A percentile compares a stretch with the other conserved stretches of the same genome.
Evolutionary conservation across 495 filamentous ascomycete genomes (phyloP).

Genomic region (Penicillium lagena): DNA sequence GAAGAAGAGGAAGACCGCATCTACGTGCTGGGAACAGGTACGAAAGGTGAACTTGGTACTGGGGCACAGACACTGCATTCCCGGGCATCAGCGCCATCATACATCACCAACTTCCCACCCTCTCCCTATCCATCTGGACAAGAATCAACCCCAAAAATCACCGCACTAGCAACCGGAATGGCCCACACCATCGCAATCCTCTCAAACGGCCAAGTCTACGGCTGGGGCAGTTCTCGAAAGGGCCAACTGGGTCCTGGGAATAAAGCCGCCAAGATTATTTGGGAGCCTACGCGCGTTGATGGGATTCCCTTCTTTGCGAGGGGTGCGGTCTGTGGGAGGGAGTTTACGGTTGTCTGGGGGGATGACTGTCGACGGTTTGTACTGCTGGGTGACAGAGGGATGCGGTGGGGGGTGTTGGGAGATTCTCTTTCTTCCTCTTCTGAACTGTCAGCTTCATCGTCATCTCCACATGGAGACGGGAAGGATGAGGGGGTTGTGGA

Average conservation of each 20-base stretch:
- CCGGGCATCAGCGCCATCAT: not conserved
- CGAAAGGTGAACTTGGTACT: slow-evolving; percentile 67
- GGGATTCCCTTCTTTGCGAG: slow-evolving; percentile 44
- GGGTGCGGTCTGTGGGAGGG: slow-evolving; percentile 65
- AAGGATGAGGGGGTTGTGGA: slow-evolving; percentile 7
- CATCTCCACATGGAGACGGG: not conserved
- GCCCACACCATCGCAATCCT: slow-evolving; percentile 69
- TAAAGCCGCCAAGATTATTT: slow-evolving; percentile 37
- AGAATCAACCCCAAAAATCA: slow-evolving; percentile 20
- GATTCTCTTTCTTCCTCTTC: slow-evolving; percentile 23
- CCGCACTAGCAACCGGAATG: slow-evolving; percentile 63
- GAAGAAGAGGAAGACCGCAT: slow-evolving; percentile 29
- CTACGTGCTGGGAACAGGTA: slow-evolving; percentile 56
- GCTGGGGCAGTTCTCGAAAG: slow-evolving; percentile 82
- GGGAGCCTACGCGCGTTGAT: slow-evolving; percentile 52
- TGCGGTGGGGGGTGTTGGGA: slow-evolving; percentile 59
- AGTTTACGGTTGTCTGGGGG: slow-evolving; percentile 71
- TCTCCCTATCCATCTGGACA: slow-evolving; percentile 15
- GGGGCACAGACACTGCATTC: slow-evolving; percentile 26
- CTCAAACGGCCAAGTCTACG: slow-evolving; percentile 69
- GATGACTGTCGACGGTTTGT: slow-evolving; percentile 43
- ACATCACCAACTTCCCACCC: slow-evolving; percentile 58
- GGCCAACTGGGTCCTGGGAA: slow-evolving; percentile 64
- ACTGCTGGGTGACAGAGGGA: slow-evolving; percentile 52
- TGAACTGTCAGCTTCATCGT: not conserved